Evolutionary conservation across 305 asterid genomes (phyloP).

Genomic region (Fraxinus platypoda): DNA sequence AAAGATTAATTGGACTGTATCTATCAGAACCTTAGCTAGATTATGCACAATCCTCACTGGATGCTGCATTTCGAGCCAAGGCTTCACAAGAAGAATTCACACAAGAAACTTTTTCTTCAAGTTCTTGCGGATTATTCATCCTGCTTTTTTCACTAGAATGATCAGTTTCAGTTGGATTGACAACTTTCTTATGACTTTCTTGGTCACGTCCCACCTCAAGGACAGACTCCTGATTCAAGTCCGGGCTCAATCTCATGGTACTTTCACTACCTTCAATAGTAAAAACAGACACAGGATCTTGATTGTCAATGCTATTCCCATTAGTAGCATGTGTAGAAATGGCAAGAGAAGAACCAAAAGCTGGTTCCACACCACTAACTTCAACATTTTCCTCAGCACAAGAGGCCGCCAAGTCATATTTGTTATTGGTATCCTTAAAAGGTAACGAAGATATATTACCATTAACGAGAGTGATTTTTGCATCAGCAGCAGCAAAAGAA

Average conservation of each 20-base stretch:
- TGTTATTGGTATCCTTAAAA: background rate
- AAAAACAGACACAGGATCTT: slow-evolving; percentile 13
- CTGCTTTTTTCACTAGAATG: slow-evolving; percentile 11
- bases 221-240: slow-evolving; percentile 12
- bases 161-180: slow-evolving; percentile 6
- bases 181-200: background rate
- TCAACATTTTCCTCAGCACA: slow-evolving; percentile 14
- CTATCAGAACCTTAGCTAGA: slow-evolving; percentile 3
- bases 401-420: slow-evolving; percentile 9
- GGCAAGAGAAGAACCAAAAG: slow-evolving; percentile 19
- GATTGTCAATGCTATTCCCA: slow-evolving; percentile 18
- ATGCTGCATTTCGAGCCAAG: slow-evolving; percentile 4
- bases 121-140: slow-evolving; percentile 1
- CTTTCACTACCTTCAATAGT: slow-evolving; percentile 21
- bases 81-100: slow-evolving; percentile 14
- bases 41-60: slow-evolving; percentile 15
- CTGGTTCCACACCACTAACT: slow-evolving; percentile 8
- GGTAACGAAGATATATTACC: slow-evolving; percentile 8
- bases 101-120: slow-evolving; percentile 31
- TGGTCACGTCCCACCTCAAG: slow-evolving; percentile 20
- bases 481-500: slow-evolving; percentile 21
- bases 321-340: slow-evolving; percentile 15
- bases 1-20: slow-evolving; percentile 11
- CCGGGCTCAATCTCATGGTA: slow-evolving; percentile 8
- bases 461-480: slow-evolving; percentile 3